phyloP scores from a whole-genome alignment of 2,329 filamentous ascomycete species.

The Colletotrichum siamense region DNA sequence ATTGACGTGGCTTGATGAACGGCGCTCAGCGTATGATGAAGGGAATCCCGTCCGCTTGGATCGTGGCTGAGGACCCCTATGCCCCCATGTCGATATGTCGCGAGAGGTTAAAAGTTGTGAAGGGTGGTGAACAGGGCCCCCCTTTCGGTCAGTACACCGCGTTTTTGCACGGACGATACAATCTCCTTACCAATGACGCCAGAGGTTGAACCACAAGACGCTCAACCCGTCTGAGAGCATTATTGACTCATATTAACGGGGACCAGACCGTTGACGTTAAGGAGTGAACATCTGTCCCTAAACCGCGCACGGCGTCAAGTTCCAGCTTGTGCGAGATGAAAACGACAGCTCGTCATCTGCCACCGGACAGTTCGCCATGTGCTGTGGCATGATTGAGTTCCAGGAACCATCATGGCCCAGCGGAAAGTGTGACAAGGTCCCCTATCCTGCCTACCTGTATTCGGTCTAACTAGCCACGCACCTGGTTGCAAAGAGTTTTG shows the following conservation, averaged over 20 bases:
- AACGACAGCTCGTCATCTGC: slow-evolving; percentile 8
- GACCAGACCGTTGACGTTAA: not conserved
- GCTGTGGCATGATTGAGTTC: not conserved
- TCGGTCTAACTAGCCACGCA: not conserved
- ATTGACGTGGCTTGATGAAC: not conserved
- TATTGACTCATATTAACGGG: not conserved
- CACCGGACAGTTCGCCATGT: not conserved
- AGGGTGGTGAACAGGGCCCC: not conserved
- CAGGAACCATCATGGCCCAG: slow-evolving; percentile 5
- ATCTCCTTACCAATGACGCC: slow-evolving; percentile 4
- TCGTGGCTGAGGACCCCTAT: slow-evolving; percentile 19
- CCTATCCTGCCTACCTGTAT: not conserved
- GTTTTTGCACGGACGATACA: not conserved
- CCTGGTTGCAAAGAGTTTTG: not conserved
- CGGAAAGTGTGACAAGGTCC: not conserved
- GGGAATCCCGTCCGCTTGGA: slow-evolving; percentile 6
- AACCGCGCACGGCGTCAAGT: not conserved
- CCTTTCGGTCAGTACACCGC: not conserved
- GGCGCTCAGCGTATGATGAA: not conserved
- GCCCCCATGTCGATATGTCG: slow-evolving; percentile 4
- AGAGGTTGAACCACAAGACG: not conserved
- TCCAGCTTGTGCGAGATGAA: slow-evolving; percentile 10
- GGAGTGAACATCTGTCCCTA: not conserved
- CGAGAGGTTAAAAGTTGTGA: not conserved
- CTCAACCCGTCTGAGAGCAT: not conserved